Evolutionary conservation across 306 rosid genomes (phyloP), one percentile per base, ranked within the genome.

Genomic region (Glycine latifolia): DNA sequence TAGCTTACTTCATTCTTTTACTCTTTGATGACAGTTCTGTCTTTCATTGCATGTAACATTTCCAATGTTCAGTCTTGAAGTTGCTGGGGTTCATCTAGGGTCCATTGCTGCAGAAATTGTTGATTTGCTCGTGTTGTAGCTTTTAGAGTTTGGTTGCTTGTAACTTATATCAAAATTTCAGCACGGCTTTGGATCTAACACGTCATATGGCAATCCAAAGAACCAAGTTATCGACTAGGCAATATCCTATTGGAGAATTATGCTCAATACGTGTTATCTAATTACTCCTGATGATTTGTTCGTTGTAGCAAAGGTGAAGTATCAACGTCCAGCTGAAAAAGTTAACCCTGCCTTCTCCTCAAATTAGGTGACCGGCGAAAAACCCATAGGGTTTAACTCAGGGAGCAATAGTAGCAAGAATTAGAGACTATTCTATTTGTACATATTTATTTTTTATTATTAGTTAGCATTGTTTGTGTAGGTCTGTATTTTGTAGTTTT

Each of bases 41-140:
- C 31, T 76, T 10, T 54, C 67, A 15, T 41, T 60, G 53, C 62
- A 43, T 56, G 61, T n/a, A 80, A 82, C 67, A 75, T 76, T 77
- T 55, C 53, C 61, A 12, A 49, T 26, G 58, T 52, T 77, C 88
- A 44, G 75, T 78, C 75, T 79, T 50, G 55, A 62, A 74, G 52
- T 67, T 61, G 87, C 69, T 39, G 76, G 71, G 56, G 66, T 52
- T 86, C 62, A 41, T 44, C 68, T 48, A 16, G 67, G 69, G 60
- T 76, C 74, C 75, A 60, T 43, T 67, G 53, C 75, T 37, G 85
- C 66, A 52, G 80, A 80, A 81, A 65, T 60, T 56, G 83, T 65
- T 80, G 53, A 48, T 48, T 48, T 74, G 79, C 68, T 6, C 7
- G 63, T 68, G 49, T 15, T 52, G 60, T 66, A 74, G 54, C 69